A percentile compares a stretch with the other conserved stretches of the same genome.
Evolutionary conservation across 192 early-diverging fungal species (phyloP).

Genomic region (Backusella westeae): DNA sequence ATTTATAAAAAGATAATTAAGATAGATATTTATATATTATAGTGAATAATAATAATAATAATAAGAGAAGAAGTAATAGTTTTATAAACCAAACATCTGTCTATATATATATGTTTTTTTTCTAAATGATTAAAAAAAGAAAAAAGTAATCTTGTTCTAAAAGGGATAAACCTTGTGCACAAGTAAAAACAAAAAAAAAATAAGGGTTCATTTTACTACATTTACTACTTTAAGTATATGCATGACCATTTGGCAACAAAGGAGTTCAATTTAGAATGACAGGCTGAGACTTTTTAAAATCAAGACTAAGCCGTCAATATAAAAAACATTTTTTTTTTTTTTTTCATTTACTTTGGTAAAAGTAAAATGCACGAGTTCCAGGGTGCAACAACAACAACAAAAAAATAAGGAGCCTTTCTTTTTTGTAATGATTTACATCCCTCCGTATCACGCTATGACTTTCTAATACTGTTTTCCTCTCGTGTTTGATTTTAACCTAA

Average conservation of each 20-base stretch:
- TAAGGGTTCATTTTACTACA: conserved; percentile 4
- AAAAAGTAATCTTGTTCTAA: neutral
- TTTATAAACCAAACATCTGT: neutral
- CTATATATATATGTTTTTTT: neutral
- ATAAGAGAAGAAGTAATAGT: neutral
- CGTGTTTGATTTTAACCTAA: conserved; percentile 8
- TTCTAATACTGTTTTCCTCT: conserved; percentile 8
- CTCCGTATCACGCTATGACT: conserved; percentile 9
- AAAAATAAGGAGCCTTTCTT: neutral
- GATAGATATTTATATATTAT: neutral
- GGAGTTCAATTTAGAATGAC: conserved; percentile 18
- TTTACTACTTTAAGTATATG: neutral
- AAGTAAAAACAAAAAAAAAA: neutral
- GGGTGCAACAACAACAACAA: conserved; percentile 7
- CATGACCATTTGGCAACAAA: conserved; percentile 5
- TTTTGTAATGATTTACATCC: conserved; percentile 3
- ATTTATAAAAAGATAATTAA: neutral
- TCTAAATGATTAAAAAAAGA: neutral
- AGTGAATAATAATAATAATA: neutral
- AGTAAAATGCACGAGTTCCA: conserved; percentile 6
- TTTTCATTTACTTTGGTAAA: neutral
- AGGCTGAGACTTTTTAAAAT: neutral
- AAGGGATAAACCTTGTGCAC: neutral
- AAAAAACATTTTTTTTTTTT: neutral
- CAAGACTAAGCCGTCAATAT: conserved; percentile 16